phyloP scores from a whole-genome alignment of 1,139 yeast genomes.

The Hemisphaericaspora lyxosophila region DNA sequence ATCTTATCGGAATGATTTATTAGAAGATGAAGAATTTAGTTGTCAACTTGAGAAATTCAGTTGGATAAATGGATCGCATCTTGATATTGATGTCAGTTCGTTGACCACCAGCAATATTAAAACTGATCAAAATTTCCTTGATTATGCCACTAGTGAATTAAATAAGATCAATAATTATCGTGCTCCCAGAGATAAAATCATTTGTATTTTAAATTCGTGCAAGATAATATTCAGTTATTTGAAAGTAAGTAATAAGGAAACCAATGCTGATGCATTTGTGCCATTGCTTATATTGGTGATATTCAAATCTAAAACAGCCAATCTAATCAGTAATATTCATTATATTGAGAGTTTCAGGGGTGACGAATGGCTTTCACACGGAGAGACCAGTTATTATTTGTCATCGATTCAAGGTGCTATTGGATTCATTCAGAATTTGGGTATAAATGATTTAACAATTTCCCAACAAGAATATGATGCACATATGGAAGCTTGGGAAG shows the following conservation, averaged over 20 bases:
- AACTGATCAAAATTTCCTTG: constrained; percentile 55
- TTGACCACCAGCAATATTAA: constrained; percentile 20
- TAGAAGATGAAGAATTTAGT: constrained; percentile 56
- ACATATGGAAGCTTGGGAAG: constrained; percentile 51
- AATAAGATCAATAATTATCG: constrained; percentile 76
- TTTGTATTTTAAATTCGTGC: constrained; percentile 87
- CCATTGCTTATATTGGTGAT: constrained; percentile 83
- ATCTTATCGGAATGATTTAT: constrained; percentile 49
- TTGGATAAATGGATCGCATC: constrained; percentile 77
- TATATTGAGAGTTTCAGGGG: constrained; percentile 85
- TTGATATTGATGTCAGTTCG: constrained; percentile 63
- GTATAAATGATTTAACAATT: constrained; percentile 59
- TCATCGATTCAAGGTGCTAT: constrained; percentile 87
- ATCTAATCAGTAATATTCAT: constrained; percentile 72
- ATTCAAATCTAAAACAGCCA: constrained; percentile 60
- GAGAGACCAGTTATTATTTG: constrained; percentile 86
- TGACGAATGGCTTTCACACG: constrained; percentile 65
- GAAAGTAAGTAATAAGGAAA: constrained; percentile 66
- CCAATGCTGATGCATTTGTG: constrained; percentile 88
- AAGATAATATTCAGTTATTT: constrained; percentile 87
- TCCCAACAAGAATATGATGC: constrained; percentile 54
- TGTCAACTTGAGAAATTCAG: constrained; percentile 62
- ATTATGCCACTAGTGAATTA: constrained; percentile 70
- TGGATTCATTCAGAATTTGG: constrained; percentile 66
- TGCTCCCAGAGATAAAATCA: constrained; percentile 93